Conservation (phyloP, 257 asterid genomes). For the Nicotiana attenuata region DNA sequence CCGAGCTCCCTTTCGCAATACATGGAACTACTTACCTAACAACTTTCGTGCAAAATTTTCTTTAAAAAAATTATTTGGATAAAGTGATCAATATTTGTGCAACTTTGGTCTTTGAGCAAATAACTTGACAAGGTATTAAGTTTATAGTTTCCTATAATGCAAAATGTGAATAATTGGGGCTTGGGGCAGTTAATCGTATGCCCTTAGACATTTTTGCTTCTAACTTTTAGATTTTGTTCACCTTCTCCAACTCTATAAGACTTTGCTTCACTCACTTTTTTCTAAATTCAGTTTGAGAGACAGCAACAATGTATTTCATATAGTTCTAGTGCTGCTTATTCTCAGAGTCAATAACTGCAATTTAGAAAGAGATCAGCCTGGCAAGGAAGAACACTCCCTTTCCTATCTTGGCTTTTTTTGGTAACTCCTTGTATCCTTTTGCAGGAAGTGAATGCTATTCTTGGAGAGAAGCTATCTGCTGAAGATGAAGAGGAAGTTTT, state of each 20-base stretch:
- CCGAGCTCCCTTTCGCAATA: not conserved
- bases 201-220: not conserved
- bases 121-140: not conserved
- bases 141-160: not conserved
- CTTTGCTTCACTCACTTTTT: not conserved
- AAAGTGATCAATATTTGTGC: not conserved
- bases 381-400: not conserved
- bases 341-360: not conserved
- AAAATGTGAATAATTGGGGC: not conserved
- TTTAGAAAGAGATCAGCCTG: not conserved
- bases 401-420: slow-evolving; percentile 2
- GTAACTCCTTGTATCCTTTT: not conserved
- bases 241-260: not conserved
- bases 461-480: slow-evolving; percentile 94
- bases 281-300: not conserved
- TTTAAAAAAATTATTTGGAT: not conserved
- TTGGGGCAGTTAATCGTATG: not conserved
- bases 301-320: not conserved
- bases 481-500: slow-evolving; percentile 94
- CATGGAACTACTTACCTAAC: not conserved
- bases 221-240: not conserved
- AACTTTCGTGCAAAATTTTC: not conserved
- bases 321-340: not conserved
- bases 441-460: slow-evolving; percentile 73
- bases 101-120: slow-evolving; percentile 3